These are phyloP conservation scores for Wickerhamomyces sydowiorum DNA, from an alignment of 805 yeast genomes.

Conservation along the genomic window DNA sequence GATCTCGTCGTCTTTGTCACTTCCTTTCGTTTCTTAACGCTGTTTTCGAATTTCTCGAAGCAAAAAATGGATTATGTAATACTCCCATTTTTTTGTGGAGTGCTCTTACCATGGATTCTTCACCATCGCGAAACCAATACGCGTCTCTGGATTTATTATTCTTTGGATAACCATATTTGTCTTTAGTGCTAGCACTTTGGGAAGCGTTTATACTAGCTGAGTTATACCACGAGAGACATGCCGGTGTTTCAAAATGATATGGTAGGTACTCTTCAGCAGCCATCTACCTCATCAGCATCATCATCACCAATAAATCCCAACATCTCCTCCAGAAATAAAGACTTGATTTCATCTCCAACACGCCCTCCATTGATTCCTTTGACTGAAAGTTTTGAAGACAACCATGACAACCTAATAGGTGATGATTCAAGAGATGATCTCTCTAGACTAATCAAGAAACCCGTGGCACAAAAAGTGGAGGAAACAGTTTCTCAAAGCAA, in stretches of 20 bases:
- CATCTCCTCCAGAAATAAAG: slow-evolving; percentile 5
- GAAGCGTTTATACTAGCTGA: neutral
- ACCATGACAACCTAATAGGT: neutral
- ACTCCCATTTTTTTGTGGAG: neutral
- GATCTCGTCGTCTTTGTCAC: no score
- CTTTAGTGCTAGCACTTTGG: no score
- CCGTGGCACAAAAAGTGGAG: neutral
- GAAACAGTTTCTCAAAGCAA: neutral
- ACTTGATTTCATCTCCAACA: slow-evolving; percentile 14
- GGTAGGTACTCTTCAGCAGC: slow-evolving; percentile 3
- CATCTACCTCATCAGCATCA: slow-evolving; percentile 14
- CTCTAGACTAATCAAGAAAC: neutral
- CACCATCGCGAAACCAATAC: neutral
- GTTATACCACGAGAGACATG: slow-evolving; percentile 6
- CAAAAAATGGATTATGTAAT: neutral
- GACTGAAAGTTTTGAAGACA: neutral
- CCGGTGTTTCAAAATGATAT: slow-evolving; percentile 14
- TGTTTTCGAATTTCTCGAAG: neutral
- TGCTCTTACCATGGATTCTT: no score
- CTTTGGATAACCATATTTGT: no score
- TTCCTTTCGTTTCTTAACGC: neutral
- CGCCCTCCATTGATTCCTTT: slow-evolving; percentile 1
- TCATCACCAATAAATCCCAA: slow-evolving; percentile 22
- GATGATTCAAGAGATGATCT: neutral
- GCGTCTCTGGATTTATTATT: neutral